phyloP scores from a whole-genome alignment of 1,284 basidiomycete species.

The Sporisorium scitamineum region DNA sequence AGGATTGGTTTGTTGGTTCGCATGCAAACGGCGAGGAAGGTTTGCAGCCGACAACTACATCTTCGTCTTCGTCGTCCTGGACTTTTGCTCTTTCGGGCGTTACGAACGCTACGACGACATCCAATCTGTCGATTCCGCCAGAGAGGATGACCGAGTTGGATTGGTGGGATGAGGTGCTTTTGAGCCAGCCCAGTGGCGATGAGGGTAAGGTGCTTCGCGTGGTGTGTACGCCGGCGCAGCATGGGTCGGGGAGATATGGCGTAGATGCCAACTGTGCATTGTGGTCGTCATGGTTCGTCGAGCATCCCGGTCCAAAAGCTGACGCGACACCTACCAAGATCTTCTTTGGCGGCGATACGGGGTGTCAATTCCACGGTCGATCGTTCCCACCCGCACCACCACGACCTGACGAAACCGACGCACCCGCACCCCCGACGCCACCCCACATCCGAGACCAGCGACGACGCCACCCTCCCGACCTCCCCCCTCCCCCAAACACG shows the following conservation, averaged over 20 bases:
- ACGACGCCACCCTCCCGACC: slow-evolving; percentile 7
- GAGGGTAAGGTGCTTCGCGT: slow-evolving; percentile 15
- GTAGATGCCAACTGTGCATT: slow-evolving; percentile 55
- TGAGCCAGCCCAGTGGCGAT: slow-evolving; percentile 10
- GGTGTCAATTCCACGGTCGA: slow-evolving; percentile 59
- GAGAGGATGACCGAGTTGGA: slow-evolving; percentile 61
- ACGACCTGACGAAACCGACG: slow-evolving; percentile 9
- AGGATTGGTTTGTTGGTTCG: slow-evolving; percentile 55
- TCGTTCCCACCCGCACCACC: slow-evolving; percentile 39
- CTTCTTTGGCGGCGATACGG: slow-evolving; percentile 67
- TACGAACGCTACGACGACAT: slow-evolving; percentile 24
- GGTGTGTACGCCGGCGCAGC: slow-evolving; percentile 66
- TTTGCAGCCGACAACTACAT: slow-evolving; percentile 1
- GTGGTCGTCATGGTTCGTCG: slow-evolving; percentile 63
- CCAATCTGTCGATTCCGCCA: slow-evolving; percentile 37
- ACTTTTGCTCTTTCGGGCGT: slow-evolving; percentile 14
- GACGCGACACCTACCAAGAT: slow-evolving; percentile 12
- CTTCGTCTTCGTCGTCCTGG: slow-evolving; percentile 15
- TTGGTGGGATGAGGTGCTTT: slow-evolving; percentile 64
- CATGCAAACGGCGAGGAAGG: background rate
- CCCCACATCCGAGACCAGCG: slow-evolving; percentile 17
- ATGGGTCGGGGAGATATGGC: slow-evolving; percentile 62
- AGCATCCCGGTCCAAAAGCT: slow-evolving; percentile 16
- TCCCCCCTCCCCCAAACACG: background rate
- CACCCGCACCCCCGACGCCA: background rate